phyloP scores from a whole-genome alignment of 768 basidiomycete species.

The Mycena kentingensis region DNA sequence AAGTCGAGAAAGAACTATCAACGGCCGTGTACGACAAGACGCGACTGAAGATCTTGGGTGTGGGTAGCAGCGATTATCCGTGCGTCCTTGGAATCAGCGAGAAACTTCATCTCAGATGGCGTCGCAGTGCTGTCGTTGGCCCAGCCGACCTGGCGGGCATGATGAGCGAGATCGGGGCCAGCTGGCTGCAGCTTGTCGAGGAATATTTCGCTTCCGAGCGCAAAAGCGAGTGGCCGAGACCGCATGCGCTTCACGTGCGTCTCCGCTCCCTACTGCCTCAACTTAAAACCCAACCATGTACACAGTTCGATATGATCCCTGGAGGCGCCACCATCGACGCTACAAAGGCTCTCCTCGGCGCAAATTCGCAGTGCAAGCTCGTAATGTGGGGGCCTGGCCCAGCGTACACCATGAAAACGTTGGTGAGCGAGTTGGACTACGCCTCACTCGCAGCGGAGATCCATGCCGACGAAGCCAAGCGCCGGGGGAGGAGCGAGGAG shows the following conservation, averaged over 20 bases:
- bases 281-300: not conserved
- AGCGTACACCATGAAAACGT: not conserved
- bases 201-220: too few relatives aligned
- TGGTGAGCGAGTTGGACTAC: conserved; percentile 10
- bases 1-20: conserved; percentile 3
- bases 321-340: not conserved
- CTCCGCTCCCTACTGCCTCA: not conserved
- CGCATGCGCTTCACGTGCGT: conserved; percentile 10
- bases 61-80: conserved; percentile 9
- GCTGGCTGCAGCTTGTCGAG: too few relatives aligned
- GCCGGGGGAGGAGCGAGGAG: not conserved
- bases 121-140: too few relatives aligned
- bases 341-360: conserved; percentile 8
- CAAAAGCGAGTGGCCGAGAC: conserved; percentile 14
- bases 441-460: conserved; percentile 2
- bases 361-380: conserved; percentile 5
- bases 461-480: conserved; percentile 1
- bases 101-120: too few relatives aligned
- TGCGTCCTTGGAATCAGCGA: too few relatives aligned
- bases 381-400: conserved; percentile 4
- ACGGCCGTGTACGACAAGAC: not conserved
- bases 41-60: conserved; percentile 6
- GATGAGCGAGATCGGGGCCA: too few relatives aligned
- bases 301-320: not conserved
- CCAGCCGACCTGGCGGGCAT: too few relatives aligned